A percentile compares a stretch with the other conserved stretches of the same genome.
Conservation (phyloP, 768 basidiomycete genomes). For the Termitomyces sp. region DNA sequence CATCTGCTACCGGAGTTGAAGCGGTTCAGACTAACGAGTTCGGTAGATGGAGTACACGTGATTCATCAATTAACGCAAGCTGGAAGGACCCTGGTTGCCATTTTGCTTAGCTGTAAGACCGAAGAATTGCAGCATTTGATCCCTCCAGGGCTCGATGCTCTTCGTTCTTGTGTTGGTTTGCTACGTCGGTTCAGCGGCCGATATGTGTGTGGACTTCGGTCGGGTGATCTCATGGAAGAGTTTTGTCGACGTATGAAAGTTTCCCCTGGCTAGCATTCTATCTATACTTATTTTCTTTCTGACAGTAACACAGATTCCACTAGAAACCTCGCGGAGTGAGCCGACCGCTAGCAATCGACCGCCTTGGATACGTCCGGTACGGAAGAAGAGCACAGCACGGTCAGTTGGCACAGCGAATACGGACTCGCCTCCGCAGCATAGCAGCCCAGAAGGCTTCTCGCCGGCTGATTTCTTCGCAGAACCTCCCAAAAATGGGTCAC, state of each 20-base stretch:
- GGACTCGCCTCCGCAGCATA: slow-evolving; percentile 43
- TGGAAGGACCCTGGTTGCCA: slow-evolving; percentile 84
- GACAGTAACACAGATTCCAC: slow-evolving; percentile 79
- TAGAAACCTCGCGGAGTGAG: slow-evolving; percentile 63
- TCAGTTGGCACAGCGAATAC: slow-evolving; percentile 34
- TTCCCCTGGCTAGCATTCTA: slow-evolving; percentile 5
- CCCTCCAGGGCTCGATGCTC: slow-evolving; percentile 77
- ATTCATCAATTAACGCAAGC: slow-evolving; percentile 95
- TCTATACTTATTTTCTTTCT: slow-evolving; percentile 1
- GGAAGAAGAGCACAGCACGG: slow-evolving; percentile 60
- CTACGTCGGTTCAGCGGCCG: slow-evolving; percentile 85
- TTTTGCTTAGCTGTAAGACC: slow-evolving; percentile 85
- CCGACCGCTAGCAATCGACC: slow-evolving; percentile 50
- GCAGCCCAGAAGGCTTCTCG: slow-evolving; percentile 67
- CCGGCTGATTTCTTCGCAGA: slow-evolving; percentile 64
- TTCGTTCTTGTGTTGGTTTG: slow-evolving; percentile 87
- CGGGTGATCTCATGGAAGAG: slow-evolving; percentile 92
- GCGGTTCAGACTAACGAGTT: slow-evolving; percentile 4
- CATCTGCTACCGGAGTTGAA: neutral
- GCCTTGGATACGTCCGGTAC: slow-evolving; percentile 88
- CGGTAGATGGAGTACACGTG: slow-evolving; percentile 85
- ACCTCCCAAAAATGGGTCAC: slow-evolving; percentile 28
- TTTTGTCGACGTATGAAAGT: slow-evolving; percentile 76
- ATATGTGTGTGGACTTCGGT: slow-evolving; percentile 88
- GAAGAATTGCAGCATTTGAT: slow-evolving; percentile 73